phyloP scores from a whole-genome alignment of 192 early-diverging fungal species.

The Backusella macrospora region DNA sequence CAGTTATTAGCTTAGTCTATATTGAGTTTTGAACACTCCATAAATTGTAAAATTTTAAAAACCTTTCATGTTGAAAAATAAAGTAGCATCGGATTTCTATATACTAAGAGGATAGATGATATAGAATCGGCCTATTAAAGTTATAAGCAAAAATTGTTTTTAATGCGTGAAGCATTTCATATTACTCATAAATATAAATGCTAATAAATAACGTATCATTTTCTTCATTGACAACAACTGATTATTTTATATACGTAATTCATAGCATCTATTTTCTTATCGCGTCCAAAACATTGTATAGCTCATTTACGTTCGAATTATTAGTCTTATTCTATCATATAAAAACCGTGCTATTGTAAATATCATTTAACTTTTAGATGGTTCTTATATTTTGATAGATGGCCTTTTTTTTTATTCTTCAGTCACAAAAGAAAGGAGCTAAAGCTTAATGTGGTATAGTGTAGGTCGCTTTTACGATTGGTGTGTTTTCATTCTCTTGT shows the following conservation, averaged over 20 bases:
- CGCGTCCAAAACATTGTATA: neutral
- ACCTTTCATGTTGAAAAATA: neutral
- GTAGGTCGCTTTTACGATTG: neutral
- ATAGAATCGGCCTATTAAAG: too few relatives aligned
- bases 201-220: neutral
- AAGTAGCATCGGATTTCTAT: neutral
- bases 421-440: neutral
- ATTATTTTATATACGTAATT: neutral
- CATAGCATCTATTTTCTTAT: neutral
- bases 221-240: neutral
- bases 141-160: too few relatives aligned
- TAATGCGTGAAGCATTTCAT: too few relatives aligned
- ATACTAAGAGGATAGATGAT: too few relatives aligned
- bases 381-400: neutral
- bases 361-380: too few relatives aligned
- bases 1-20: conserved; percentile 1
- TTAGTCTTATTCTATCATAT: neutral
- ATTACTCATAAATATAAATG: neutral
- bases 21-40: neutral
- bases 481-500: neutral
- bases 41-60: neutral
- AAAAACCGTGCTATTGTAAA: neutral
- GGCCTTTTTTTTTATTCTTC: neutral
- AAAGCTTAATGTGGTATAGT: neutral
- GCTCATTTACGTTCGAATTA: neutral